These are phyloP conservation scores for Botryobasidium botryosum DNA, from an alignment of 768 basidiomycete genomes.

Conservation along the genomic window DNA sequence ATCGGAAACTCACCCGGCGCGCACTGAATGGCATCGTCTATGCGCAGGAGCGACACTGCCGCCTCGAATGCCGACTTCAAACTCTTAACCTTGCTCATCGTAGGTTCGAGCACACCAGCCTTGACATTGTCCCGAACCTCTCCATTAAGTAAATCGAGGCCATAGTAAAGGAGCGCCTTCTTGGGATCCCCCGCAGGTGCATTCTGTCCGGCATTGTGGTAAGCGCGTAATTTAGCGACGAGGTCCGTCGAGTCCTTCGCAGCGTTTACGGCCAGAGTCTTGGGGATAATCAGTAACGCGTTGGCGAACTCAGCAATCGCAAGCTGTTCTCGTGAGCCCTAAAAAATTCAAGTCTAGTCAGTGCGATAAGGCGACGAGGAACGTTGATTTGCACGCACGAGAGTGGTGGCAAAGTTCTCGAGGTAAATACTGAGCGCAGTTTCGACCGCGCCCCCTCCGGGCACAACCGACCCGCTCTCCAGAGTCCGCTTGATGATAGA, in stretches of 20 bases:
- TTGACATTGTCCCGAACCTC: slow-evolving; percentile 88
- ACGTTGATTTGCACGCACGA: slow-evolving; percentile 36
- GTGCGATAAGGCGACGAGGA: neutral
- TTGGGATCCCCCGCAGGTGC: slow-evolving; percentile 83
- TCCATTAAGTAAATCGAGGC: slow-evolving; percentile 86
- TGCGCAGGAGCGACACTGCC: slow-evolving; percentile 82
- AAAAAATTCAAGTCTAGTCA: slow-evolving; percentile 10
- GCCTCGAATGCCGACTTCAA: slow-evolving; percentile 96
- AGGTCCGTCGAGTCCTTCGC: slow-evolving; percentile 97
- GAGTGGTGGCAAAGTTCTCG: slow-evolving; percentile 95
- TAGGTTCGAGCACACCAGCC: slow-evolving; percentile 90
- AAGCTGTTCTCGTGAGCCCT: slow-evolving; percentile 96
- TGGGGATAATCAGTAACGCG: slow-evolving; percentile 86
- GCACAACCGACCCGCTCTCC: slow-evolving; percentile 90
- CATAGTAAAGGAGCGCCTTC: slow-evolving; percentile 78
- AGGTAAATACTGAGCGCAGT: slow-evolving; percentile 92
- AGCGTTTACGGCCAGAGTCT: slow-evolving; percentile 92
- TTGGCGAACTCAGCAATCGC: slow-evolving; percentile 98
- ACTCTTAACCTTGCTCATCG: slow-evolving; percentile 91
- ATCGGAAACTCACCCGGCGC: slow-evolving; percentile 45
- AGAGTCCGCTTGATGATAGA: slow-evolving; percentile 93
- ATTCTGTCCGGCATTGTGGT: slow-evolving; percentile 92
- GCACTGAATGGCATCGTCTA: slow-evolving; percentile 92
- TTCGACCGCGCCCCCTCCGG: slow-evolving; percentile 95
- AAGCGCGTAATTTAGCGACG: slow-evolving; percentile 89